These are phyloP conservation scores for Xylaria sp. DNA, from an alignment of 2,329 filamentous ascomycete species.

Conservation along the genomic window DNA sequence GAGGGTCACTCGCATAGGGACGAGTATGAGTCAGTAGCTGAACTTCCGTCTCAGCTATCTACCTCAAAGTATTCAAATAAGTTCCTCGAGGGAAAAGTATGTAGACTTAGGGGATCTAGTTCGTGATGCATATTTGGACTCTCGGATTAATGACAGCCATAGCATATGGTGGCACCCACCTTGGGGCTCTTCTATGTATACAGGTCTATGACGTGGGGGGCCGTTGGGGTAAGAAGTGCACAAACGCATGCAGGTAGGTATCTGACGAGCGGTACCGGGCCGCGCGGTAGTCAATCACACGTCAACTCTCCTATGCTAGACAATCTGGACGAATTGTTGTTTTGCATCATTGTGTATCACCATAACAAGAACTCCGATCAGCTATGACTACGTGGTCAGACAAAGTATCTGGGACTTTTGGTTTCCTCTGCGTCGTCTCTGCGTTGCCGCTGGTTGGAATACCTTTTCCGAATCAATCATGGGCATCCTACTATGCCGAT, in stretches of 20 bases:
- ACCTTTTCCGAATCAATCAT: slow-evolving; percentile 36
- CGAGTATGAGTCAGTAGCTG: too few species aligned
- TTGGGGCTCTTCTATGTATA: too few species aligned
- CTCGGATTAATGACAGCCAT: too few species aligned
- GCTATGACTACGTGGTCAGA: slow-evolving; percentile 19
- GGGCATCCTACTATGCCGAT: slow-evolving; percentile 41
- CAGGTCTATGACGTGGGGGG: too few species aligned
- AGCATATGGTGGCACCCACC: too few species aligned
- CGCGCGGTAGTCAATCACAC: neutral
- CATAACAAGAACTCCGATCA: neutral
- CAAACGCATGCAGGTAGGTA: neutral
- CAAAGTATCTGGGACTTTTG: slow-evolving; percentile 34
- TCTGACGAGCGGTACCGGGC: slow-evolving; percentile 5
- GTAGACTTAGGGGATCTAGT: too few species aligned
- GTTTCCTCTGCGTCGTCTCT: slow-evolving; percentile 40
- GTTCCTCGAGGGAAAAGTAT: too few species aligned
- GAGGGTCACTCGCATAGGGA: too few species aligned
- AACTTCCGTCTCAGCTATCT: neutral
- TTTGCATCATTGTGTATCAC: neutral
- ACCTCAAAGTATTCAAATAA: neutral
- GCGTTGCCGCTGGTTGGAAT: slow-evolving; percentile 42
- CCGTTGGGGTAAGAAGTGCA: too few species aligned
- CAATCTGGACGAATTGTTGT: neutral
- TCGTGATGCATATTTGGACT: too few species aligned
- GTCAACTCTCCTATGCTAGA: neutral